phyloP scores from a whole-genome alignment of 768 basidiomycete species.

The Kwoniella mangroviensis region DNA sequence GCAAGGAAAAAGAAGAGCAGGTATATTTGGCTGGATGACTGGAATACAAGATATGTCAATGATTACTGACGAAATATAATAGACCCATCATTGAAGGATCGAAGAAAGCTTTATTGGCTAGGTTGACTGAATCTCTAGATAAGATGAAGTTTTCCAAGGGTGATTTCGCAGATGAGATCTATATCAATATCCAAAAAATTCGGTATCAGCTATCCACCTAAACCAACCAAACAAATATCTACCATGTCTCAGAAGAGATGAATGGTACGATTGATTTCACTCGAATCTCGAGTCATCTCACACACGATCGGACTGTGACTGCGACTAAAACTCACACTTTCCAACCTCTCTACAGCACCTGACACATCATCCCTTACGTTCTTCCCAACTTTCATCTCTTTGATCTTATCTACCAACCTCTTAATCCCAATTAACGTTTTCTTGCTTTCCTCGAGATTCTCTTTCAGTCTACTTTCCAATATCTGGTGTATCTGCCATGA shows the following conservation, averaged over 20 bases:
- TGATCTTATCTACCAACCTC: slow-evolving; percentile 79
- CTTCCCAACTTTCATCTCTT: slow-evolving; percentile 86
- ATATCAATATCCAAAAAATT: not conserved
- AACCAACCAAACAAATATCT: too few species aligned
- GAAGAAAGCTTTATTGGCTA: slow-evolving; percentile 77
- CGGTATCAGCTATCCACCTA: not conserved
- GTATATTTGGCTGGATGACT: too few species aligned
- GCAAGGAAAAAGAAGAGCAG: too few species aligned
- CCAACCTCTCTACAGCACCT: slow-evolving; percentile 71
- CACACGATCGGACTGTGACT: too few species aligned
- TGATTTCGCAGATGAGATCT: not conserved
- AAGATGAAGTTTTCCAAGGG: slow-evolving; percentile 37
- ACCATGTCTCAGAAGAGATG: too few species aligned
- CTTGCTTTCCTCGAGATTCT: slow-evolving; percentile 70
- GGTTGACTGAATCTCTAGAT: slow-evolving; percentile 43
- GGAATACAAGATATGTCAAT: not conserved
- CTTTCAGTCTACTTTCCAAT: slow-evolving; percentile 69
- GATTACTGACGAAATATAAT: slow-evolving; percentile 72
- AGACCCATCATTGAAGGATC: slow-evolving; percentile 94
- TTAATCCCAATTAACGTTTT: slow-evolving; percentile 82
- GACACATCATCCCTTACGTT: slow-evolving; percentile 76
- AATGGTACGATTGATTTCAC: too few species aligned
- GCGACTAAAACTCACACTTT: slow-evolving; percentile 64
- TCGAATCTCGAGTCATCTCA: too few species aligned
- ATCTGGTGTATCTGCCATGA: slow-evolving; percentile 84